These are phyloP conservation scores for Podaxis sp. DNA, from an alignment of 768 basidiomycete genomes.

Conservation along the genomic window DNA sequence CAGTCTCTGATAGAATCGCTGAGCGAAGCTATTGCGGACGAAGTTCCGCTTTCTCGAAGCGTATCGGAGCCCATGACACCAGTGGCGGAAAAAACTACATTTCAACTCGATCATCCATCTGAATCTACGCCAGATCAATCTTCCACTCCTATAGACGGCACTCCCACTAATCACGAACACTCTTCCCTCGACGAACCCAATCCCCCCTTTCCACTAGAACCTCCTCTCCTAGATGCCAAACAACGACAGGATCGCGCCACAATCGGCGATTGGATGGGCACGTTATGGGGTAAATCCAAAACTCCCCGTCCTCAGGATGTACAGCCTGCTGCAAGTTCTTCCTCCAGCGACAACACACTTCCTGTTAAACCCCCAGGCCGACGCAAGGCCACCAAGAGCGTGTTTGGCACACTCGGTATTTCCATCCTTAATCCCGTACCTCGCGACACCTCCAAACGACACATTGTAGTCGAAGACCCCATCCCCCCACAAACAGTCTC, in stretches of 20 bases:
- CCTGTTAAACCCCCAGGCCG: slow-evolving; percentile 18
- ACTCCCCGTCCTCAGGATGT: slow-evolving; percentile 10
- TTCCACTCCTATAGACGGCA: neutral
- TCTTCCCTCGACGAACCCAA: neutral
- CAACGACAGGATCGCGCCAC: slow-evolving; percentile 43
- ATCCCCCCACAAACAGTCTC: slow-evolving; percentile 13
- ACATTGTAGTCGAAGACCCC: neutral
- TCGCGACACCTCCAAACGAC: neutral
- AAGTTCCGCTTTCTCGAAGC: slow-evolving; percentile 33
- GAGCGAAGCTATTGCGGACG: slow-evolving; percentile 50
- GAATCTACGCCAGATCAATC: neutral
- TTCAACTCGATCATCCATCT: neutral
- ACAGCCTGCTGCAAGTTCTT: slow-evolving; percentile 13
- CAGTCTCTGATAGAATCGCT: slow-evolving; percentile 53
- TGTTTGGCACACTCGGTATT: slow-evolving; percentile 70
- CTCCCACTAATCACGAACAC: neutral
- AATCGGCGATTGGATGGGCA: slow-evolving; percentile 76
- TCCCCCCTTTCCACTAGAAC: neutral
- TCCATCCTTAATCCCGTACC: slow-evolving; percentile 53
- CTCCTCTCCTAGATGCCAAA: slow-evolving; percentile 15
- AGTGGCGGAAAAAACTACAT: slow-evolving; percentile 28
- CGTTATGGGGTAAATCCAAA: slow-evolving; percentile 61
- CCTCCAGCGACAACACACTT: slow-evolving; percentile 11
- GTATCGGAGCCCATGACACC: slow-evolving; percentile 30
- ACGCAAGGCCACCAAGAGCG: slow-evolving; percentile 52